Evolutionary conservation across 2,329 filamentous ascomycete species (phyloP).

Genomic region (Calcarisporium arbuscula): DNA sequence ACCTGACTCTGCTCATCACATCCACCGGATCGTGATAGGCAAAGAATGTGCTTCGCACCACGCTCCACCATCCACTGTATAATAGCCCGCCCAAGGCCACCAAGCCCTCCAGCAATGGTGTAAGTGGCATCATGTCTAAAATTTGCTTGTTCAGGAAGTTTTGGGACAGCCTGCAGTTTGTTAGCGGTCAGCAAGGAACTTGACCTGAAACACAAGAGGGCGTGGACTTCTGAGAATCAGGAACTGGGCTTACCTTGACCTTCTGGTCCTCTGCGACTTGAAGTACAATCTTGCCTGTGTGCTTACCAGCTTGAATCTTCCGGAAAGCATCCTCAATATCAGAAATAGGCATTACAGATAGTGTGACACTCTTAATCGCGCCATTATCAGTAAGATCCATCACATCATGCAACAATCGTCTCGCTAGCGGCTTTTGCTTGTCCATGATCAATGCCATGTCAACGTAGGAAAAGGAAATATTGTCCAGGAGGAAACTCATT

Average conservation of each 20-base stretch:
- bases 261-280: slow-evolving; percentile 12
- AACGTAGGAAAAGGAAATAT: neutral
- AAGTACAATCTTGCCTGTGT: slow-evolving; percentile 36
- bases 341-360: slow-evolving; percentile 16
- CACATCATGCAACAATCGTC: slow-evolving; percentile 9
- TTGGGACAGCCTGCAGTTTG: too few species aligned
- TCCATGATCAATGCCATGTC: slow-evolving; percentile 2
- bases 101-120: neutral
- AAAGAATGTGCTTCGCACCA: slow-evolving; percentile 13
- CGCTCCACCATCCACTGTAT: neutral
- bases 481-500: neutral
- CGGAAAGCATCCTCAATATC: slow-evolving; percentile 31
- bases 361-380: slow-evolving; percentile 4
- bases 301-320: slow-evolving; percentile 30
- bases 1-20: too few species aligned
- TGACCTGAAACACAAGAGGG: too few species aligned
- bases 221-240: too few species aligned
- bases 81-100: slow-evolving; percentile 2
- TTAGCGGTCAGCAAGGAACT: too few species aligned
- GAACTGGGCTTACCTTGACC: slow-evolving; percentile 14
- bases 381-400: slow-evolving; percentile 5
- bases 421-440: slow-evolving; percentile 8
- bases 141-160: too few species aligned
- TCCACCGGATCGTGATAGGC: slow-evolving; percentile 24
- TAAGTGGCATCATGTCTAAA: neutral